Evolutionary conservation across 208 protist genomes (phyloP), one percentile per base, ranked within the genome.

Genomic region (Herpetomonas tarakana): DNA sequence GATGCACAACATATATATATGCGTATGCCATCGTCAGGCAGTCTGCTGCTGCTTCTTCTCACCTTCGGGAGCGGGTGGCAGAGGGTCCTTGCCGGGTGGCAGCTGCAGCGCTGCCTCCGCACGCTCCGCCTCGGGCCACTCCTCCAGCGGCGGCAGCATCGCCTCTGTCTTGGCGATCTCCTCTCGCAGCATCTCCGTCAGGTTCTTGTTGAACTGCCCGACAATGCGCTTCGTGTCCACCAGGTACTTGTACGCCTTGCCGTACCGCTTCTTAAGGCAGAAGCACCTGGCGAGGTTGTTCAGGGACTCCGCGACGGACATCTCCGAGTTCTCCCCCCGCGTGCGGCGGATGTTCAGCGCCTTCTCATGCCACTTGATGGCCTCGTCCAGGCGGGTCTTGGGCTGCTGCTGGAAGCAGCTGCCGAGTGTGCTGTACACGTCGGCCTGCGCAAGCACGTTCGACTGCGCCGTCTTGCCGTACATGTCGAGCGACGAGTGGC

Each of bases 321-420:
- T 83, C 54, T 91, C 83, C 11, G 76, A 82, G 44, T 62, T 86
- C 52, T 95, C 89, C 44, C 89, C 86, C 22, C 85, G 77, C 22
- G 81, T 90, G 55, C 89, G 83, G 14, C 89, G 83, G n/a, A 92
- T 71, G 70, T 92, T 92, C 35, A 95, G 76, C 11, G 86, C 85
- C 75, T 91, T 91, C 59, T 91, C 83, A 65, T 89, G 89, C 77
- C 81, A 91, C 52, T 41, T 21, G 18, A 92, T 62, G 12, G 89
- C 76, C 30, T 88, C 88, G 18, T 35, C 39, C 46, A 75, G 83
- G 35, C 63, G 69, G 44, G 74, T 83, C 39, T 82, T 27, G 4
- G 6, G 52, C 64, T 82, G 68, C 64, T 82, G 68, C 56, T 86
- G 78, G 58, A 75, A 73, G 65, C 81, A 89, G 58, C 92, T 85